phyloP scores from a whole-genome alignment of 129 eudicot genomes.

The Gnaphalium uliginosum region DNA sequence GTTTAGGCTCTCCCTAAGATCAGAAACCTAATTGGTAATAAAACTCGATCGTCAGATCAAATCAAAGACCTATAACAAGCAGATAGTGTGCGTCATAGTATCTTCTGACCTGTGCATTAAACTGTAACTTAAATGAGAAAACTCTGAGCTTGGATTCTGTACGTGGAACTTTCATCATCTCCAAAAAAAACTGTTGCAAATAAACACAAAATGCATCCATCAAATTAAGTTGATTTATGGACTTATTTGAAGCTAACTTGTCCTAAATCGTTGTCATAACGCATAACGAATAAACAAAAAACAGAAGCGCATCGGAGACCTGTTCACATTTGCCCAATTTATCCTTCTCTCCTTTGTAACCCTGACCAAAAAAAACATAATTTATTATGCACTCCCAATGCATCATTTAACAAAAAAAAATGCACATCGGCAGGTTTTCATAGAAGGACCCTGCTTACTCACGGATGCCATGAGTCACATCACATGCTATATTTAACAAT shows the following conservation, averaged over 20 bases:
- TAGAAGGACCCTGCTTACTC: neutral
- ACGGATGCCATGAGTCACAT: neutral
- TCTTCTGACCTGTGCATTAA: slow-evolving; percentile 62
- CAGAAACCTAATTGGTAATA: neutral
- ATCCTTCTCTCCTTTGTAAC: slow-evolving; percentile 77
- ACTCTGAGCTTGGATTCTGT: slow-evolving; percentile 85
- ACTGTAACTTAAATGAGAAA: slow-evolving; percentile 82
- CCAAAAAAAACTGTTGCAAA: slow-evolving; percentile 70
- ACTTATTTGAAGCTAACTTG: neutral
- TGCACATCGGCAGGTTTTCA: neutral
- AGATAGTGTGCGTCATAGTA: neutral
- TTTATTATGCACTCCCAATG: neutral
- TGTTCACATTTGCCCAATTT: slow-evolving; percentile 90
- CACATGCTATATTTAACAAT: neutral
- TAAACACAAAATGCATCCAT: slow-evolving; percentile 13
- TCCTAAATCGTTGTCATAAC: neutral
- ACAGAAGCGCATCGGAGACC: slow-evolving; percentile 39
- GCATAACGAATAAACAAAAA: neutral
- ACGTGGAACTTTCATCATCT: slow-evolving; percentile 88
- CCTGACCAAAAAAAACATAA: slow-evolving; percentile 48
- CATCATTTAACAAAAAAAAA: slow-evolving; percentile 6
- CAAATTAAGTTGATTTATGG: neutral
- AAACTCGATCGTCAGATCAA: neutral
- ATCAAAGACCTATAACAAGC: slow-evolving; percentile 13
- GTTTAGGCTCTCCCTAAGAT: neutral